A percentile compares a stretch with the other conserved stretches of the same genome.
Evolutionary conservation across 1,284 basidiomycete genomes (phyloP).

Genomic region (Trametes polyzona): DNA sequence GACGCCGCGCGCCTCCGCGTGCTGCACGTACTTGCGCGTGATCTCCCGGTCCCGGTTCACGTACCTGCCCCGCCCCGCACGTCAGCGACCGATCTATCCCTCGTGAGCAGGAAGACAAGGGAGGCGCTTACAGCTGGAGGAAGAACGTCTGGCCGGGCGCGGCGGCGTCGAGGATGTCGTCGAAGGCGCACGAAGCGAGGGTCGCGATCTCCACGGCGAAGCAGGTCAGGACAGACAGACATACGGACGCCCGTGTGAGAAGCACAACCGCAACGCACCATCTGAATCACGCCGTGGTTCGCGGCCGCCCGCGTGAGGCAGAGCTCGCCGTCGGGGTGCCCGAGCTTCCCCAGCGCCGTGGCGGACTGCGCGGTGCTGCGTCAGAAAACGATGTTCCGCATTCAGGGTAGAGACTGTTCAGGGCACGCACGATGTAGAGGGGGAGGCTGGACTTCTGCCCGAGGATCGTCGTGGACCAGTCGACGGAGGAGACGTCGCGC

Average conservation of each 20-base stretch:
- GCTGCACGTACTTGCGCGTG: slow-evolving; percentile 83
- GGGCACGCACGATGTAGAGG: slow-evolving; percentile 53
- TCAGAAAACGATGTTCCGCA: too few relatives aligned
- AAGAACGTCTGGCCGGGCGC: slow-evolving; percentile 77
- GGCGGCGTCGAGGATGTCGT: slow-evolving; percentile 84
- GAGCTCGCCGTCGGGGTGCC: slow-evolving; percentile 91
- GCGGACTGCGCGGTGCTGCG: slow-evolving; percentile 51
- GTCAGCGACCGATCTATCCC: too few relatives aligned
- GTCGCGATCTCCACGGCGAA: slow-evolving; percentile 61
- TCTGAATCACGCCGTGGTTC: slow-evolving; percentile 83
- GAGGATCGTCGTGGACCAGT: slow-evolving; percentile 64
- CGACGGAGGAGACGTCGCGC: slow-evolving; percentile 63
- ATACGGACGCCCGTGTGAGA: too few relatives aligned
- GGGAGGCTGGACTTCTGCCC: slow-evolving; percentile 60
- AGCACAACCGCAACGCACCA: slow-evolving; percentile 56
- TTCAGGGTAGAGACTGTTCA: too few relatives aligned
- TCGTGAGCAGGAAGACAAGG: background rate
- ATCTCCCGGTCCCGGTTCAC: slow-evolving; percentile 86
- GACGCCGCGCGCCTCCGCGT: slow-evolving; percentile 83
- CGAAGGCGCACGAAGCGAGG: slow-evolving; percentile 86
- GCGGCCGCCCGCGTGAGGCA: slow-evolving; percentile 86
- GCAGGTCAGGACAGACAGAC: background rate
- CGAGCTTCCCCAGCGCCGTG: slow-evolving; percentile 88
- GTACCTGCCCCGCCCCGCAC: slow-evolving; percentile 48
- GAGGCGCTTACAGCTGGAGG: slow-evolving; percentile 63